Evolutionary conservation across 805 yeast genomes (phyloP), one percentile per base, ranked within the genome.

Genomic region (Candida saitoana): DNA sequence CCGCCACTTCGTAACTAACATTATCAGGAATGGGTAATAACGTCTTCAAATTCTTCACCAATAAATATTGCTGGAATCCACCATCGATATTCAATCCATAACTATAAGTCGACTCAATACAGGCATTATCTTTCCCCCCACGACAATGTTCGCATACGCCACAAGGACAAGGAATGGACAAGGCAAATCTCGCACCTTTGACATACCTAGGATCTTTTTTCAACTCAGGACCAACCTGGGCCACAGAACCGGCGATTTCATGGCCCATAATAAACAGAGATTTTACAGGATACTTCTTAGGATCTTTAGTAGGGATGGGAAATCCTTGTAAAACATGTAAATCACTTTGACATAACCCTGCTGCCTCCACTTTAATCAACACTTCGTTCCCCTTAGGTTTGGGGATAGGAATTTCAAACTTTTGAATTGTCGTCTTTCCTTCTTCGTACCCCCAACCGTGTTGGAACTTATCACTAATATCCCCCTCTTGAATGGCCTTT

Each of bases 261-360:
- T 69, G 74, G 33, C 74, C 74, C 73, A 69, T 67, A 9, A 69
- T 63, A 48, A 69, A 65, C 32, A 50, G 46, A 8, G 56, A 30
- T 1, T 25, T 19, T 3, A 29, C 29, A 9, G 34, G 20, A 7
- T 36, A 20, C 18, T 16, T 24, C 8, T 4, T 52, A 1, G 69
- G 67, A 7, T 44, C 44, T 17, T 41, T 40, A 11, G 45, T 48
- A 12, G 44, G 49, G n/a, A 46, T 36, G 41, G 61, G 39, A 47
- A 56, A 40, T 38, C 47, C 19, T 7, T 18, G 20, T 19, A 69
- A 55, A 16, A 69, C 55, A 45, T 69, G 73, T 15, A 67, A 57
- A 47, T 73, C 77, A 27, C 72, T 63, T 41, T 60, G 63, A 46
- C 77, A 73, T 41, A 73, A 54, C 5, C 74, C 74, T 2, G 67